Evolutionary conservation across 179 eudicot species (phyloP).

Genomic region (Vitellaria paradoxa): DNA sequence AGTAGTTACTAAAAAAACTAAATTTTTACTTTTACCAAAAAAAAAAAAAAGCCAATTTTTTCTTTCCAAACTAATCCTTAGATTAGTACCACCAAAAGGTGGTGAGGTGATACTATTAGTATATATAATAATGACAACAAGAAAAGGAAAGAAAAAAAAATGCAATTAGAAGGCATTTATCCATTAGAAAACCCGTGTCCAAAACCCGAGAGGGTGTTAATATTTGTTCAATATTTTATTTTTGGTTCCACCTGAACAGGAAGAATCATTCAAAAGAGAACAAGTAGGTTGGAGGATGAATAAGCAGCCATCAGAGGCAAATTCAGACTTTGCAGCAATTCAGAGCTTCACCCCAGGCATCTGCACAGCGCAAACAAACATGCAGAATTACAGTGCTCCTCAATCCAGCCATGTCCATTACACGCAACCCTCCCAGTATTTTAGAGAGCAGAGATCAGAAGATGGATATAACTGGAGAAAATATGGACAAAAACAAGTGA

Average conservation of each 20-base stretch:
- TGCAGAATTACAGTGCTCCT: constrained; percentile 14
- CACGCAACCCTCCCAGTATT: constrained; percentile 43
- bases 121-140: no score
- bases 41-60: no score
- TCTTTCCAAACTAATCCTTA: no score
- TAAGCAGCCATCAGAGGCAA: constrained; percentile 28
- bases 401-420: constrained; percentile 9
- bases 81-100: no score
- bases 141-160: no score
- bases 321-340: constrained; percentile 22
- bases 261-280: constrained; percentile 33
- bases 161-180: no score
- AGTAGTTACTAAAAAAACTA: no score
- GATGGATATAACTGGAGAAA: constrained; percentile 97
- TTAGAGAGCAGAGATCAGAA: constrained; percentile 67
- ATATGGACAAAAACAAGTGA: constrained; percentile 90
- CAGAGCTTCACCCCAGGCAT: constrained; percentile 31
- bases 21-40: no score
- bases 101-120: no score
- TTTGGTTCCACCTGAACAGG: constrained; percentile 29
- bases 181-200: neutral
- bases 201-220: neutral
- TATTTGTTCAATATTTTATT: neutral
- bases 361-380: constrained; percentile 20
- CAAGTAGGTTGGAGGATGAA: constrained; percentile 35